A percentile compares a stretch with the other conserved stretches of the same genome.
These are phyloP conservation scores for Hansenula lynferdii DNA, from an alignment of 1,139 yeast genomes.

Conservation along the genomic window DNA sequence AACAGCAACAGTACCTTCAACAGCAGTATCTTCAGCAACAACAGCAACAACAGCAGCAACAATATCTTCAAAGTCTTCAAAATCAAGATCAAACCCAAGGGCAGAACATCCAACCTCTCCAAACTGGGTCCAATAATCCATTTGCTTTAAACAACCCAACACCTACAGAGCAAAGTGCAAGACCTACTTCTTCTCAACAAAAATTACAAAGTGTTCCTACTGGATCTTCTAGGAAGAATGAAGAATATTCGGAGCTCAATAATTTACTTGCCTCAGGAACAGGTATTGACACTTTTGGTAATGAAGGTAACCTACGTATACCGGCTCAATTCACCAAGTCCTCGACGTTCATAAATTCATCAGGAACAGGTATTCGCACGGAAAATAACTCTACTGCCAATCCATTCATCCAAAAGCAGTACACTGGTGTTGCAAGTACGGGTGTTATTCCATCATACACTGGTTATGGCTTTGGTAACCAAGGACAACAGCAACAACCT, in stretches of 20 bases:
- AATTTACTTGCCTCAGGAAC: constrained; percentile 79
- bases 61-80: constrained; percentile 31
- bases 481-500: constrained; percentile 32
- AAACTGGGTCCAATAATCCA: constrained; percentile 85
- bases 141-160: constrained; percentile 50
- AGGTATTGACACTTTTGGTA: constrained; percentile 94
- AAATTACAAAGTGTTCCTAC: constrained; percentile 38
- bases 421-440: constrained; percentile 66
- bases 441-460: constrained; percentile 65
- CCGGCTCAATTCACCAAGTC: constrained; percentile 93
- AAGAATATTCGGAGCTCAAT: constrained; percentile 70
- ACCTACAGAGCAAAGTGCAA: constrained; percentile 23
- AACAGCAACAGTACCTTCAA: constrained; percentile 9
- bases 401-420: constrained; percentile 75
- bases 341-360: constrained; percentile 75
- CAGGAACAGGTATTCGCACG: constrained; percentile 78
- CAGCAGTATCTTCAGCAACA: constrained; percentile 9
- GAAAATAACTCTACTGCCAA: constrained; percentile 37
- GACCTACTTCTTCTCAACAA: constrained; percentile 24
- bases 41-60: constrained; percentile 18
- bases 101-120: constrained; percentile 28
- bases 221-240: constrained; percentile 41
- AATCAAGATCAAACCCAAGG: constrained; percentile 23
- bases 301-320: constrained; percentile 81
- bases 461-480: constrained; percentile 92